Evolutionary conservation across 1,284 basidiomycete genomes (phyloP).

Genomic region (Farysia itapuensis): DNA sequence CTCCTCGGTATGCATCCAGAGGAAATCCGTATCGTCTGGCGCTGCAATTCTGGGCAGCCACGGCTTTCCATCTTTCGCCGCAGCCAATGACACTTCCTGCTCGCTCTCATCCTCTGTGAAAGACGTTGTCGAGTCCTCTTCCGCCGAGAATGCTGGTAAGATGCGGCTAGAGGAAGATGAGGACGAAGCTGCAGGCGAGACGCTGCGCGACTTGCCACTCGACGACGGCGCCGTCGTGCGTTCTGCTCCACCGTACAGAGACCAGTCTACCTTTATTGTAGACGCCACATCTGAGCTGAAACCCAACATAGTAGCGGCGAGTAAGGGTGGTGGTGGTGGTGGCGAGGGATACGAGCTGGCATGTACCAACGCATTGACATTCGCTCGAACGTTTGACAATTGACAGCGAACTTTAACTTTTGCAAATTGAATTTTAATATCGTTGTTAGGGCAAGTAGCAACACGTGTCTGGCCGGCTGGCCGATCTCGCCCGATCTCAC

Average conservation of each 20-base stretch:
- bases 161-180: slow-evolving; percentile 10
- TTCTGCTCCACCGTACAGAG: slow-evolving; percentile 56
- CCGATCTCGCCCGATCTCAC: too few relatives aligned
- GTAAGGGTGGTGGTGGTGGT: neutral
- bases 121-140: slow-evolving; percentile 14
- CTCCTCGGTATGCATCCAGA: slow-evolving; percentile 97
- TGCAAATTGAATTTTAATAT: too few relatives aligned
- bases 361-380: too few relatives aligned
- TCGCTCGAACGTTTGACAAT: too few relatives aligned
- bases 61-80: slow-evolving; percentile 9
- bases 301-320: neutral
- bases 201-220: neutral
- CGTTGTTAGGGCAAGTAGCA: too few relatives aligned
- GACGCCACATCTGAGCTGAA: neutral
- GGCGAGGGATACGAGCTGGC: too few relatives aligned
- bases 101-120: slow-evolving; percentile 12
- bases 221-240: slow-evolving; percentile 1
- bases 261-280: slow-evolving; percentile 55
- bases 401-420: too few relatives aligned
- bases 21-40: slow-evolving; percentile 59
- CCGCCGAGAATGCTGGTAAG: slow-evolving; percentile 11
- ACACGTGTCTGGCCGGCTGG: too few relatives aligned
- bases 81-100: slow-evolving; percentile 1
- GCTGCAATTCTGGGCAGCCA: slow-evolving; percentile 56
- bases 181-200: slow-evolving; percentile 2